These are phyloP conservation scores for Blastocystis sp. DNA, from an alignment of 352 stramenopile species.

Conservation along the genomic window DNA sequence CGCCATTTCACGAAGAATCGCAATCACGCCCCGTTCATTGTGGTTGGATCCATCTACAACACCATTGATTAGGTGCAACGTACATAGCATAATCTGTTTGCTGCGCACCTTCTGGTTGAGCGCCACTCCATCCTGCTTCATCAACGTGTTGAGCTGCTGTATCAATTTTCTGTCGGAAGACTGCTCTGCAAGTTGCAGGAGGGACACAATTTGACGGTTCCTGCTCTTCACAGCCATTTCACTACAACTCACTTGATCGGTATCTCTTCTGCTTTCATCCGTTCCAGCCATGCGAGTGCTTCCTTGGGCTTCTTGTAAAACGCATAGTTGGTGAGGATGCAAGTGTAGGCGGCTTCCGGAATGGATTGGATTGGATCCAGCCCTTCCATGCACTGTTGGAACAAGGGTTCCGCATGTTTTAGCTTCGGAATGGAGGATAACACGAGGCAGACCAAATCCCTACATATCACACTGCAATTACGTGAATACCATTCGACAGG, in stretches of 20 bases:
- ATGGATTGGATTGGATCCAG: neutral
- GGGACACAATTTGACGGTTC: slow-evolving; percentile 30
- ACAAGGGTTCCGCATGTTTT: neutral
- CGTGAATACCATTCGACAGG: slow-evolving; percentile 32
- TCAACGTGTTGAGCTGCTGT: neutral
- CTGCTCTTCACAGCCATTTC: neutral
- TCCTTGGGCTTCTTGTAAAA: slow-evolving; percentile 8
- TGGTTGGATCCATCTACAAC: slow-evolving; percentile 2
- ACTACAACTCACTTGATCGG: neutral
- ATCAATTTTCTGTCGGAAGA: neutral
- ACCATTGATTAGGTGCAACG: neutral
- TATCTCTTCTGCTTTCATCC: slow-evolving; percentile 1
- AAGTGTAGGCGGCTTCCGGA: slow-evolving; percentile 22
- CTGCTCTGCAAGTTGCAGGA: slow-evolving; percentile 15
- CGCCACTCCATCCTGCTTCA: neutral
- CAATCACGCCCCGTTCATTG: neutral
- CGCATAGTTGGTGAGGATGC: slow-evolving; percentile 14
- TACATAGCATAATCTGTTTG: slow-evolving; percentile 11
- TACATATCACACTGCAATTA: neutral
- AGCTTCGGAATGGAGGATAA: slow-evolving; percentile 20
- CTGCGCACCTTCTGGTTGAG: slow-evolving; percentile 3
- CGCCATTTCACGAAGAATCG: slow-evolving; percentile 5
- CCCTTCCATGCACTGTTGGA: neutral
- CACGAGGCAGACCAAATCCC: slow-evolving; percentile 28
- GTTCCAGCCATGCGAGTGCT: slow-evolving; percentile 8